phyloP scores from a whole-genome alignment of 1,284 basidiomycete genomes.

The Chalciporus piperatoides region DNA sequence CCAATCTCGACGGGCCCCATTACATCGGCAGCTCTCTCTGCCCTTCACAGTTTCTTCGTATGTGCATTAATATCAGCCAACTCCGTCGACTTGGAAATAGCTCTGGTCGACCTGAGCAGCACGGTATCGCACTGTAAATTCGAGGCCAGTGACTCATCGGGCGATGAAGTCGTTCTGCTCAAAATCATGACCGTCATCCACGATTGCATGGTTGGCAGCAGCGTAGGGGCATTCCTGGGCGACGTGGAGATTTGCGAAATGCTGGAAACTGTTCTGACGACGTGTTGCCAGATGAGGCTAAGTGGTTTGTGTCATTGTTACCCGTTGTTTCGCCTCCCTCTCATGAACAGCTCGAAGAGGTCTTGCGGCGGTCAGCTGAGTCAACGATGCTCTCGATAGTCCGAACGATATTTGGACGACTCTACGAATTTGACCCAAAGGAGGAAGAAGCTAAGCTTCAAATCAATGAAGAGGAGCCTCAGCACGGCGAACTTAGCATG shows the following conservation, averaged over 20 bases:
- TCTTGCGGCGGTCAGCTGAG: slow-evolving; percentile 89
- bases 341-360: slow-evolving; percentile 51
- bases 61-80: slow-evolving; percentile 66
- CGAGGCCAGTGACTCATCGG: slow-evolving; percentile 92
- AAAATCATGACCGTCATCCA: slow-evolving; percentile 91
- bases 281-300: slow-evolving; percentile 94
- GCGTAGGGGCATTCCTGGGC: slow-evolving; percentile 66
- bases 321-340: slow-evolving; percentile 10
- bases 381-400: slow-evolving; percentile 90
- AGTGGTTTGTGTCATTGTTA: slow-evolving; percentile 63
- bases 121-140: slow-evolving; percentile 97
- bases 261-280: slow-evolving; percentile 96
- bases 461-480: slow-evolving; percentile 43
- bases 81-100: slow-evolving; percentile 52
- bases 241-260: slow-evolving; percentile 98
- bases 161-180: slow-evolving; percentile 93
- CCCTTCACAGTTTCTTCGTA: slow-evolving; percentile 85
- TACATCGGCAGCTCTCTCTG: slow-evolving; percentile 83
- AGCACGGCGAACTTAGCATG: slow-evolving; percentile 60
- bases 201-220: slow-evolving; percentile 68
- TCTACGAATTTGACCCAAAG: slow-evolving; percentile 64
- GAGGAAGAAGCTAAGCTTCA: slow-evolving; percentile 65
- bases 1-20: slow-evolving; percentile 92
- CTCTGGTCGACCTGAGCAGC: slow-evolving; percentile 82
- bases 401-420: slow-evolving; percentile 73